Evolutionary conservation across 805 yeast species (phyloP).

Genomic region (Komagataella mondaviorum): DNA sequence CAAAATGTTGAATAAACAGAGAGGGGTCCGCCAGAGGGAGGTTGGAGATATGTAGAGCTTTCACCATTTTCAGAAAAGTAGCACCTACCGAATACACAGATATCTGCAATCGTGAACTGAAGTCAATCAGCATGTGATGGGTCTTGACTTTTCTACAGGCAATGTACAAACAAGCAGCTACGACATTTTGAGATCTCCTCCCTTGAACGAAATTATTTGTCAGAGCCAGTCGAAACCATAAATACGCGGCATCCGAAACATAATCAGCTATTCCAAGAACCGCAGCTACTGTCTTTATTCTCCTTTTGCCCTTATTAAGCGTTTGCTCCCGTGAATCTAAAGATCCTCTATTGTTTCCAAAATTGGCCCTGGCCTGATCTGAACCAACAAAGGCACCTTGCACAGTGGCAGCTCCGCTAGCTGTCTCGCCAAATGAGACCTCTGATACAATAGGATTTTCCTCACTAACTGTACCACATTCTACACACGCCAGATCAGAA

Average conservation of each 20-base stretch:
- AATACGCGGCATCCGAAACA: constrained; percentile 74
- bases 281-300: constrained; percentile 68
- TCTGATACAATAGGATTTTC: constrained; percentile 94
- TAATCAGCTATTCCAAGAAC: constrained; percentile 73
- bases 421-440: constrained; percentile 84
- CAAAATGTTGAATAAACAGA: constrained; percentile 85
- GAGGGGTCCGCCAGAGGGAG: constrained; percentile 93
- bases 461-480: constrained; percentile 80
- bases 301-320: constrained; percentile 65
- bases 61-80: constrained; percentile 87
- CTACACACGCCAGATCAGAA: constrained; percentile 65
- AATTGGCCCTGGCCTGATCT: constrained; percentile 66
- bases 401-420: constrained; percentile 90
- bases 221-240: constrained; percentile 82
- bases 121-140: constrained; percentile 92
- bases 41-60: constrained; percentile 59
- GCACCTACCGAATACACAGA: constrained; percentile 94
- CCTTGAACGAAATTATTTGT: constrained; percentile 91
- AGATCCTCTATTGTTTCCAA: constrained; percentile 59
- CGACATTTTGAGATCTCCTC: constrained; percentile 88
- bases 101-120: constrained; percentile 78
- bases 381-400: constrained; percentile 90
- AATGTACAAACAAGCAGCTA: constrained; percentile 87
- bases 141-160: constrained; percentile 90
- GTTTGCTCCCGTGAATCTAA: constrained; percentile 87